These are phyloP conservation scores for Ramularia endophylla DNA, from an alignment of 2,329 filamentous ascomycete genomes.

Conservation along the genomic window DNA sequence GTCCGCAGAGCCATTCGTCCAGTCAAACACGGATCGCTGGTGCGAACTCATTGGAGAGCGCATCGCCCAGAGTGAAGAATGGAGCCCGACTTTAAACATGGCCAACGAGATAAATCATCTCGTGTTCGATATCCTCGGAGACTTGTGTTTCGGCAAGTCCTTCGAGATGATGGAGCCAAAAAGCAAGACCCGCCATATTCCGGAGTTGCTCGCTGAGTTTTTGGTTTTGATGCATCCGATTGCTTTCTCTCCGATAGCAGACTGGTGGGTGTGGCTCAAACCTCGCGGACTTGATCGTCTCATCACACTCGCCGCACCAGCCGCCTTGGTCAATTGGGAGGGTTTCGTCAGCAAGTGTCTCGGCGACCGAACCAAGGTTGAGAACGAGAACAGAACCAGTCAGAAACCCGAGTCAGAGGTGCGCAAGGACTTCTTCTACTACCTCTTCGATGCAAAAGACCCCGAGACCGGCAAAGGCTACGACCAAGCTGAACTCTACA, in stretches of 20 bases:
- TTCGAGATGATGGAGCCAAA: conserved; percentile 38
- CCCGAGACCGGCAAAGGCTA: conserved; percentile 21
- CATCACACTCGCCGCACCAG: conserved; percentile 37
- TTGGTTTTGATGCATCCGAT: conserved; percentile 11
- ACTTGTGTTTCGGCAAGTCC: conserved; percentile 35
- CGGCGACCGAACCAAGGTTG: conserved; percentile 36
- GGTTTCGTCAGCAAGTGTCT: conserved; percentile 37
- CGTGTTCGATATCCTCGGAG: conserved; percentile 44
- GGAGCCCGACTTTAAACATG: conserved; percentile 31
- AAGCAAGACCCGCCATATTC: conserved; percentile 25
- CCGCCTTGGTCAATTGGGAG: conserved; percentile 36
- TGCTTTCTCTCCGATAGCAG: conserved; percentile 12
- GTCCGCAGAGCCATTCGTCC: conserved; percentile 14
- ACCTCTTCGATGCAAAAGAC: conserved; percentile 19
- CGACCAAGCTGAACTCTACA: conserved; percentile 13
- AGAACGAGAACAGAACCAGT: conserved; percentile 6
- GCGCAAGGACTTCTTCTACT: conserved; percentile 16
- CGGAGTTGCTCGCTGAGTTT: conserved; percentile 13
- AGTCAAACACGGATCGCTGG: conserved; percentile 16
- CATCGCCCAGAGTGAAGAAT: neutral
- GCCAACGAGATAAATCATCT: conserved; percentile 37
- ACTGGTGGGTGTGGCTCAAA: conserved; percentile 16
- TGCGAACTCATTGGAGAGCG: conserved; percentile 7
- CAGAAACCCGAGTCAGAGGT: conserved; percentile 4
- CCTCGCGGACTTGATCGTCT: conserved; percentile 33